Base-by-base conservation (phyloP, 2,329 filamentous ascomycete genomes). In the Verticillium tricorpus region DNA sequence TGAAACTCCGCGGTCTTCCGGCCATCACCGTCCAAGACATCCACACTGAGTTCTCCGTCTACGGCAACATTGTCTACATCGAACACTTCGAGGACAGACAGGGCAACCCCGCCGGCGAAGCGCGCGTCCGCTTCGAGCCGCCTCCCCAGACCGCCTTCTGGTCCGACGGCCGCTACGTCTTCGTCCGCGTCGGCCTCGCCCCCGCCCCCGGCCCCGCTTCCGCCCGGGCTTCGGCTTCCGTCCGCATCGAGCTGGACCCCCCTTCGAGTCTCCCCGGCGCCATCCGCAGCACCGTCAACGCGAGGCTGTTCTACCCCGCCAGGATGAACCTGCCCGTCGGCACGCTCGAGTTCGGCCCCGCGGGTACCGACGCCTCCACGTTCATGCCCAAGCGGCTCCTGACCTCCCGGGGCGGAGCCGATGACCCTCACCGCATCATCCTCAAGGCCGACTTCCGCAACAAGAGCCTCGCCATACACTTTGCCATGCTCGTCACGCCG, bases 291-390 rank as follows among this genome's bases (percentile, higher is more conserved):
- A 72, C 73, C 5, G 65, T 72, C 31, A 69, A 69, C 57, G 66
- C 69, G n/a, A 64, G 66, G 7, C 62, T 72, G 7, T 70, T 60
- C 5, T 74, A 76, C 54, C 72, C 73, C 1, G 63, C 69, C 25
- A 69, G 69, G 22, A 73, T 83, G 72, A 77, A 69, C 17, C 65
- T 87, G 1, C 68, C 72, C 1, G 77, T 82, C 2, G 67, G 70
- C 1, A 76, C 74, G 0, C 68, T 93, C 1, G 81, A 86, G 19
- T 89, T 93, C 66, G 90, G 91, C 0, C 77, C 86, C 50, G 80
- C 86, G 74, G 67, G 81, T 1, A 74, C 80, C 1, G 79, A 83
- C 5, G 80, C 83, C 5, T 76, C 74, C 2, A 77, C 78, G 0
- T 86, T 93, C 80, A 83, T 88, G 70, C 73, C 79, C 9, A 84